A percentile compares a stretch with the other conserved stretches of the same genome.
These are phyloP conservation scores for Eucalyptus marginata DNA, from an alignment of 345 rosid genomes.

Conservation along the genomic window DNA sequence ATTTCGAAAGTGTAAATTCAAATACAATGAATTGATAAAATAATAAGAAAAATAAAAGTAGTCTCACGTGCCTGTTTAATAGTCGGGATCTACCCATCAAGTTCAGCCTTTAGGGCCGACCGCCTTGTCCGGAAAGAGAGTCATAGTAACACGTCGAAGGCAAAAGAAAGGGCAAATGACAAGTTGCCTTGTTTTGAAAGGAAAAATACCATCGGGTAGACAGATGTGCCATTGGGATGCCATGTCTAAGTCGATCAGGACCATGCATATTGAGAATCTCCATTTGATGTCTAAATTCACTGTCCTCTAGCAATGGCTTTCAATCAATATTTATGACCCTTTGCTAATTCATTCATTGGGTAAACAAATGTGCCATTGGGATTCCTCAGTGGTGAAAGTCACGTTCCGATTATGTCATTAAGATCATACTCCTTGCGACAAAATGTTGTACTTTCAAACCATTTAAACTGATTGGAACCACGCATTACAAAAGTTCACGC, in stretches of 20 bases:
- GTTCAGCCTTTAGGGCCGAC: background rate
- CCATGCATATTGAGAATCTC: background rate
- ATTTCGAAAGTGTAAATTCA: background rate
- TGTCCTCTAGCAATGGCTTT: background rate
- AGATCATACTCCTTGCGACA: rapidly evolving
- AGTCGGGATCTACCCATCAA: background rate
- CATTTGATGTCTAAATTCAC: background rate
- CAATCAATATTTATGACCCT: background rate
- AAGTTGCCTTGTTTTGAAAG: too few relatives aligned
- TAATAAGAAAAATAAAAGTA: background rate
- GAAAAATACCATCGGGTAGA: too few relatives aligned
- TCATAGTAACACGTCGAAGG: background rate
- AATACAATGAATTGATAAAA: background rate
- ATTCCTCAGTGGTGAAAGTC: background rate
- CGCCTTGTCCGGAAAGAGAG: background rate
- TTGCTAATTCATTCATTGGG: background rate
- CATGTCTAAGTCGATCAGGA: rapidly evolving
- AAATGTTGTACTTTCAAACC: background rate
- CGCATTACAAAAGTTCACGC: background rate
- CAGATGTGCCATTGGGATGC: background rate
- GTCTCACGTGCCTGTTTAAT: background rate
- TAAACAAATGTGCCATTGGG: background rate
- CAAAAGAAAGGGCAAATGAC: too few relatives aligned
- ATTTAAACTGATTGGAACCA: rapidly evolving
- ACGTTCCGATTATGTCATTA: background rate